Evolutionary conservation across 345 rosid species (phyloP).

Genomic region (Eucalyptus albens): DNA sequence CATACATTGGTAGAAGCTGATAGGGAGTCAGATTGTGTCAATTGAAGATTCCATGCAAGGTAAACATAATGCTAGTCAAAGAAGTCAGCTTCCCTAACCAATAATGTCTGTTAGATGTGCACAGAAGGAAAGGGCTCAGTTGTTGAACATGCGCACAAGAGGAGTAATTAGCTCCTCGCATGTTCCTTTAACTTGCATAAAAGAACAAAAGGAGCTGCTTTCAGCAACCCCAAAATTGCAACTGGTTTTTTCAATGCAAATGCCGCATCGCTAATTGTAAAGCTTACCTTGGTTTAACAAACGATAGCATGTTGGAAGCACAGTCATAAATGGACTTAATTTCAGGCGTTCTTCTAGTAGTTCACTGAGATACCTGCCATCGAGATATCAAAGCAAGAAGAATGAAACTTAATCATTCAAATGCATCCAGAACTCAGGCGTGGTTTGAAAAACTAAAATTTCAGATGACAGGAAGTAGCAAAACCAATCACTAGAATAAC

Average conservation of each 20-base stretch:
- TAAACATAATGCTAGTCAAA: not conserved
- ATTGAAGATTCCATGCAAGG: not conserved
- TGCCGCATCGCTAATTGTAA: not conserved
- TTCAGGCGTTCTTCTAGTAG: constrained; percentile 70
- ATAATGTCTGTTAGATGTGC: not conserved
- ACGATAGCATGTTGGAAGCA: constrained; percentile 47
- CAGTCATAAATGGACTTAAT: constrained; percentile 56
- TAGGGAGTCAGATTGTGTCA: not conserved
- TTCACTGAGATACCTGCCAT: constrained; percentile 66
- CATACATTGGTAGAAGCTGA: not conserved
- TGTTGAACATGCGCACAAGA: not conserved
- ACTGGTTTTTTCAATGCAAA: not conserved
- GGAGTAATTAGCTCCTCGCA: not conserved
- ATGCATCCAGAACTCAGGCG: not conserved
- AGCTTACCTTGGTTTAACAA: constrained; percentile 72
- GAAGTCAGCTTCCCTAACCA: not conserved
- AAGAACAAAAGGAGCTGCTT: not conserved
- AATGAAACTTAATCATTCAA: not conserved
- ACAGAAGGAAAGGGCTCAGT: not conserved
- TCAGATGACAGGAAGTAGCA: not conserved
- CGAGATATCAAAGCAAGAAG: not conserved
- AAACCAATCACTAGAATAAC: not conserved
- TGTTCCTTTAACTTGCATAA: not conserved
- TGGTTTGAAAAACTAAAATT: not conserved
- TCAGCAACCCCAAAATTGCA: not conserved